Base-by-base conservation (phyloP, 306 rosid genomes). In the Quercus aquifolioides region DNA sequence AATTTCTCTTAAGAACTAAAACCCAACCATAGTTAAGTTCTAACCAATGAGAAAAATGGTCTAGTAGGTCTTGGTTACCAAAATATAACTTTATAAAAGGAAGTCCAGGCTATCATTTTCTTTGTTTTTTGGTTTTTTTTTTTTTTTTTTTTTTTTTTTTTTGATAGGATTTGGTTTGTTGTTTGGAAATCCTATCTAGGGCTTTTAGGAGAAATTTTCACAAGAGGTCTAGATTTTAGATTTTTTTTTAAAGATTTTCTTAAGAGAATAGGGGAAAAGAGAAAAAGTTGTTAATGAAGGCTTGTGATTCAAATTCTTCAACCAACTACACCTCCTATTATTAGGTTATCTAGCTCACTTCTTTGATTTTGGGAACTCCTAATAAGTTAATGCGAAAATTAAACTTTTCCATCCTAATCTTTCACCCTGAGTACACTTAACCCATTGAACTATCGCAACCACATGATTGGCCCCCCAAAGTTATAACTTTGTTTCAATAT, bases 181-280 rank as follows among this genome's bases (percentile, higher is more conserved):
- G 38, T 58, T 76, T 60, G 77, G 80, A 55, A 25, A n/a, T 26
- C 20, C 74, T 55, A 46, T 55, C 26, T 20, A 55, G 31, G 20
- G 30, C 30, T 63, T 71, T 67, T 33, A 49, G 10, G 25, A 14
- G 68, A 70, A 76, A 76, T 81, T 76, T 76, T 35, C 43, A 73
- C 38, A 73, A 77, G 73, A 54, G 78, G 70, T 75, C 31, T 71
- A 23, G 63, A 26, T 77, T 72, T 72, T 58, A 78, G 85, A 81
- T 73, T 54, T 38, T 38, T 64, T n/a, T 82, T 82, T 64, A 35
- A 13, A 23, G 7, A 65, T 33, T 65, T 65, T 21, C 14, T 3
- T 31, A 6, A 31, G 25, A 65, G 31, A 65, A 65, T 43, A 33
- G 71, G 51, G 51, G 71, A 21, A 65, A 65, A 30, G 51, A 65